Evolutionary conservation across 2,329 filamentous ascomycete genomes (phyloP), one percentile per base, ranked within the genome.

Genomic region (Clarireedia sp.): DNA sequence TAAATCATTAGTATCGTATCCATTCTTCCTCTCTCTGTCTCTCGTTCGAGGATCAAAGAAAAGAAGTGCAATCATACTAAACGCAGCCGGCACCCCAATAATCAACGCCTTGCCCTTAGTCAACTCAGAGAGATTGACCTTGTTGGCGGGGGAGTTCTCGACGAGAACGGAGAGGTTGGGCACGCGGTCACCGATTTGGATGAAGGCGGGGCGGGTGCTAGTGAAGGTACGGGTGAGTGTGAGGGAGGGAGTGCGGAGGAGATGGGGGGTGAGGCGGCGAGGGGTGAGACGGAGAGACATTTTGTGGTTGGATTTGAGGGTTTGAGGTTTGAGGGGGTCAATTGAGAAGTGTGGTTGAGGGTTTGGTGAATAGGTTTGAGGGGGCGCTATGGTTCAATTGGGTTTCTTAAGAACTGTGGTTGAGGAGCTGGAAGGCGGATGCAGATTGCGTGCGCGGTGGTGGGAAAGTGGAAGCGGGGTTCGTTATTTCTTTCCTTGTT

Each of bases 71-170:
- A 36, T 73, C 77, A 59, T 70, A 76, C 78, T 81, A 73, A 90
- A 92, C 54, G 88, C 89, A 50, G 86, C 89, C 1, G 90, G 90
- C 29, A 94, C 87, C 60, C 90, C 90, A 63, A 97, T 80, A 68
- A 97, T 86, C 65, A 96, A 73, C 56, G 88, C 90, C 68, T 89
- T 87, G 61, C 81, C 83, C 60, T 78, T 78, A 59, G 71, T 69
- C 60, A 95, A 79, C 43, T 95, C 89, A 60, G 86, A 80, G 64
- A 97, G 79, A 73, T 89, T 92, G 71, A 97, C 83, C 73, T 91
- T 94, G 79, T 90, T 95, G 59, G 88, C 90, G 0, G 92, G 92
- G n/a, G 87, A 90, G 73, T 81, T 80, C 74, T 97, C 88, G 61
- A 85, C 85, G 64, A 96, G 80, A 49, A 88, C 83, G 61, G 90